Base-by-base conservation (phyloP, 208 protist genomes). In the Herpetomonas muscarum region DNA sequence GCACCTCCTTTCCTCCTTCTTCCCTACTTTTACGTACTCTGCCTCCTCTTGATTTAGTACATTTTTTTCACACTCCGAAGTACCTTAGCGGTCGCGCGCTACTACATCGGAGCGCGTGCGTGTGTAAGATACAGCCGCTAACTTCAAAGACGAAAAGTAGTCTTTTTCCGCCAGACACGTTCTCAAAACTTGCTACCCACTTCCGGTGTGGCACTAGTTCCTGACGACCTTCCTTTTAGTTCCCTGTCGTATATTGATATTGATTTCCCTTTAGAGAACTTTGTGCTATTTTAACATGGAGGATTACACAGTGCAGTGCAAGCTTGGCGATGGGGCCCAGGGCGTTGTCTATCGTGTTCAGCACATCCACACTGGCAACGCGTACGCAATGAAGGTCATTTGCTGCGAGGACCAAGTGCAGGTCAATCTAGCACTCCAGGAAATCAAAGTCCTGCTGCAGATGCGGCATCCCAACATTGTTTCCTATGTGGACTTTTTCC, bases 331-430 rank as follows among this genome's bases (percentile, higher is more conserved):
- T 61, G 89, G 89, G 21, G 81, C 83, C 13, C 82, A 96, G 45
- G 89, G 89, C 17, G 55, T 77, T 15, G 84, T 96, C n/a, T 90
- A 85, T 56, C 49, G 76, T 52, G 89, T 93, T 1, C 45, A 64
- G 22, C 78, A 93, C 56, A 66, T 60, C 28, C 49, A 57, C 34
- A 76, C 69, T 12, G 71, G 74, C 25, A 71, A 74, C 52, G 41
- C 58, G 24, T 84, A 91, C 59, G 89, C 89, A 19, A 86, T 93
- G 79, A 96, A 96, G 57, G 74, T 93, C 6, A 88, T 94, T 46
- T 76, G 67, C 58, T 92, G 83, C 65, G 26, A 45, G 1, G 77
- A 81, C 39, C 68, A 86, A 31, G 65, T 70, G 39, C 70, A 81
- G 53, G 76, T 92, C 28, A 92, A 93, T 55, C 37, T 66, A 13